Evolutionary conservation across 495 filamentous ascomycete species (phyloP), one percentile per base, ranked within the genome.

Genomic region (Rhypophila decipiens): DNA sequence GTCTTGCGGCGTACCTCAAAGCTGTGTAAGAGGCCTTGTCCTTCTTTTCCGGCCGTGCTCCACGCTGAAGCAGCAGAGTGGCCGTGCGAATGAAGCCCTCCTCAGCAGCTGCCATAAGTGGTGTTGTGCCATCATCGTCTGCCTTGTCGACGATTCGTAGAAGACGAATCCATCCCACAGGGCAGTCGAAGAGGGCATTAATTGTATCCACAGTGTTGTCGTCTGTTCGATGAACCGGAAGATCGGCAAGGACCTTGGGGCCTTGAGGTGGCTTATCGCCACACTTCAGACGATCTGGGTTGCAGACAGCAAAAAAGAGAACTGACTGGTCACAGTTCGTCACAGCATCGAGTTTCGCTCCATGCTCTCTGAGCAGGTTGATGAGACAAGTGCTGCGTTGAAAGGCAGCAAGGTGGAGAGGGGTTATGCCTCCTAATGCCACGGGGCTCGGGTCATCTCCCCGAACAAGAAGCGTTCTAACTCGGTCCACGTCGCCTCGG

Each of bases 21-120:
- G 56, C 56, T n/a, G 56, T 55, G 31, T 55, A 24, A 9, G 40
- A 33, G 7, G 27, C 34, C n/a, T 45, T 29, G 39, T 59, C 52
- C 18, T 39, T 44, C 12, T 15, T 33, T 8, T 50, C 46, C 2
- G 46, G 49, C 13, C 10, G 33, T 0, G 56, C 56, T 2, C 49
- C 43, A 1, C 39, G 46, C 19, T 39, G 4, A 9, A 59, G 39
- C 10, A 59, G 34, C 39, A 44, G 15, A 2, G 11, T 33, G 7
- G 41, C 52, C 0, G 49, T 46, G 9, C 37, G 10, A 0, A 18
- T 5, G 4, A 55, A 52, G 3, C 56, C 56, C 5, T 18, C 22
- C 29, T 52, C 52, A 0, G 56, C 56, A 0, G 56, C 56, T 0
- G 47, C 43, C 56, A 59, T 59, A 12, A 59, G 43, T n/a, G 56